A percentile compares a stretch with the other conserved stretches of the same genome.
These are phyloP conservation scores for Aspergillus amoenus DNA, from an alignment of 2,329 filamentous ascomycete species.

Conservation along the genomic window DNA sequence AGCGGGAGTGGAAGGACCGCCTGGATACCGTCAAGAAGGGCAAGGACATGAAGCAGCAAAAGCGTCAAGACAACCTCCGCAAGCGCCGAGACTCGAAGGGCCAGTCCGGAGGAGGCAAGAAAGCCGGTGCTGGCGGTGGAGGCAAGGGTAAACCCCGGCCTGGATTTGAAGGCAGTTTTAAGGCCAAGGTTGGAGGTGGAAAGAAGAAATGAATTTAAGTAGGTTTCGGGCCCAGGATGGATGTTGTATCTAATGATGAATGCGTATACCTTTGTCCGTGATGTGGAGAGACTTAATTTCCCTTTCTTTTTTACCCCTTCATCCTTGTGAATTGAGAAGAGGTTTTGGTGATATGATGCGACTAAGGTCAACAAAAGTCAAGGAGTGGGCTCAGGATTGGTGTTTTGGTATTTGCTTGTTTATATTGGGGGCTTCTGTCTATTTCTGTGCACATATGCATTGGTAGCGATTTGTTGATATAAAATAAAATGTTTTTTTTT, in stretches of 20 bases:
- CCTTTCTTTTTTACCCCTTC: neutral
- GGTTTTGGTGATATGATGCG: neutral
- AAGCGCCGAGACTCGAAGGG: slow-evolving; percentile 75
- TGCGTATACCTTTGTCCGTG: slow-evolving; percentile 3
- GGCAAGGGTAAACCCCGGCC: slow-evolving; percentile 57
- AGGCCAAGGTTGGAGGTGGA: slow-evolving; percentile 47
- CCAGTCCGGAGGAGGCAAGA: slow-evolving; percentile 50
- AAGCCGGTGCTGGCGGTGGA: slow-evolving; percentile 31
- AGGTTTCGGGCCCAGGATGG: neutral
- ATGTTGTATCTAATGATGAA: slow-evolving; percentile 10
- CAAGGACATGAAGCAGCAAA: slow-evolving; percentile 76
- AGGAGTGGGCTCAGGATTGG: slow-evolving; percentile 15
- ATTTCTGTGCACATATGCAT: slow-evolving; percentile 26
- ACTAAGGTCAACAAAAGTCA: slow-evolving; percentile 10
- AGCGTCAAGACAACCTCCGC: slow-evolving; percentile 75
- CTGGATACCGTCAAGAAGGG: slow-evolving; percentile 70
- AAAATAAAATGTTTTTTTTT: slow-evolving; percentile 14
- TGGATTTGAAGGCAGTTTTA: slow-evolving; percentile 73
- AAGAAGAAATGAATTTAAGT: slow-evolving; percentile 41
- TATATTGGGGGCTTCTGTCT: slow-evolving; percentile 8
- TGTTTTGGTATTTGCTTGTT: slow-evolving; percentile 19
- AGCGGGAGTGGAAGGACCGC: slow-evolving; percentile 79
- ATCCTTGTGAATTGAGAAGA: neutral
- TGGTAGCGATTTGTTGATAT: slow-evolving; percentile 28
- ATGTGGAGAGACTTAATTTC: neutral